Evolutionary conservation across 805 yeast genomes (phyloP).

Genomic region (Kluyveromyces aestuarii): DNA sequence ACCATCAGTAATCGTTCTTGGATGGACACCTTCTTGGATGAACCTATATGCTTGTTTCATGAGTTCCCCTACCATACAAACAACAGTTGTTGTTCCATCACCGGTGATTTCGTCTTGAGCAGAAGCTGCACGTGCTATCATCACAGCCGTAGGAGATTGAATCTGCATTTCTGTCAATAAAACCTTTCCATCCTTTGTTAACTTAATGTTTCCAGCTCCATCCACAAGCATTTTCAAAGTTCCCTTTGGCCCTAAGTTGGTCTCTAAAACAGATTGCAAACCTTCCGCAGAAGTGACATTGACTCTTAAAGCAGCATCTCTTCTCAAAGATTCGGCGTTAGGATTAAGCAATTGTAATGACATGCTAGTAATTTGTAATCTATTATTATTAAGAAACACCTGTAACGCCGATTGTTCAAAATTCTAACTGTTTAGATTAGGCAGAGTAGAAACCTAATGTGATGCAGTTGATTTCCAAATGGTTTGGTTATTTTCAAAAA

Average conservation of each 20-base stretch:
- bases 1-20: slow-evolving; percentile 89
- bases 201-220: slow-evolving; percentile 90
- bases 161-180: slow-evolving; percentile 93
- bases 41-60: slow-evolving; percentile 91
- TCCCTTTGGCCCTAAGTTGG: slow-evolving; percentile 95
- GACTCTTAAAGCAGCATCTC: slow-evolving; percentile 91
- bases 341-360: slow-evolving; percentile 88
- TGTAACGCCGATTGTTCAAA: neutral
- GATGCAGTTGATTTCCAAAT: no score
- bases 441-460: no score
- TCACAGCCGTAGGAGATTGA: slow-evolving; percentile 80
- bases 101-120: slow-evolving; percentile 99
- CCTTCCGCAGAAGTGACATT: slow-evolving; percentile 97
- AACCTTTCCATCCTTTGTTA: slow-evolving; percentile 96
- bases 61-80: slow-evolving; percentile 86
- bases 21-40: slow-evolving; percentile 90
- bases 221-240: slow-evolving; percentile 94
- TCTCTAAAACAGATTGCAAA: slow-evolving; percentile 80
- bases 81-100: slow-evolving; percentile 96
- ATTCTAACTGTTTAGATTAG: no score
- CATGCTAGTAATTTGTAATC: slow-evolving; percentile 17
- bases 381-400: neutral
- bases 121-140: slow-evolving; percentile 94
- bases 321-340: slow-evolving; percentile 92
- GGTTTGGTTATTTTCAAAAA: no score